Conservation (phyloP, 306 rosid genomes). For the Calophaca sinica region DNA sequence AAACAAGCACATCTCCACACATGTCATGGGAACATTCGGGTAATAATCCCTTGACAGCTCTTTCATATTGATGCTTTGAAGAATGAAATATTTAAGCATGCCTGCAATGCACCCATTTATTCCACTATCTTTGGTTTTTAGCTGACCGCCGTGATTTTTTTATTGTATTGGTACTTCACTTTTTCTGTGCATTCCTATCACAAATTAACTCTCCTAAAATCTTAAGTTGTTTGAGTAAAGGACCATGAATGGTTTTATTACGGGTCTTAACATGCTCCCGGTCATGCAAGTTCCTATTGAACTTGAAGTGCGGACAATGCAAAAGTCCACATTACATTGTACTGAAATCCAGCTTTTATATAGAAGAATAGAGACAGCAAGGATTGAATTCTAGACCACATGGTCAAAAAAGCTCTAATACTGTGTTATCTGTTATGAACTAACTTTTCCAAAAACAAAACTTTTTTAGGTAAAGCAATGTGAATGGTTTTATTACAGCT, state of each 20-base stretch:
- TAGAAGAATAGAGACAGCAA: neutral
- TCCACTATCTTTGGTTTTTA: neutral
- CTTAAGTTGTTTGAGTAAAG: neutral
- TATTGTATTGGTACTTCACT: conserved; percentile 9
- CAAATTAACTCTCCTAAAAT: neutral
- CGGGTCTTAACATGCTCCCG: neutral
- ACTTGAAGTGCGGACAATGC: neutral
- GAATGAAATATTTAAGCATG: conserved; percentile 37
- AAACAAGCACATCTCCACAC: conserved; percentile 92
- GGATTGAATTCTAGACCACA: neutral
- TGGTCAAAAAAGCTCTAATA: neutral
- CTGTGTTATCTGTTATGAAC: conserved; percentile 15
- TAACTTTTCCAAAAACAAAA: neutral
- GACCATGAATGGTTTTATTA: neutral
- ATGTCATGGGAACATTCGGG: conserved; percentile 99
- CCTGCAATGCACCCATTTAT: neutral
- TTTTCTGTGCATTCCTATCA: conserved; percentile 6
- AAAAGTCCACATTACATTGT: neutral
- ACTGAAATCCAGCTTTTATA: neutral
- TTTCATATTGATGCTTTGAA: conserved; percentile 38
- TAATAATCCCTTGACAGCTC: conserved; percentile 43
- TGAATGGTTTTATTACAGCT: conserved; percentile 13
- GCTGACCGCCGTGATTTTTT: neutral
- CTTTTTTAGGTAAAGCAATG: neutral
- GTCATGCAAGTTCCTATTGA: neutral